phyloP scores from a whole-genome alignment of 345 rosid species.

The Lepidium africanum region DNA sequence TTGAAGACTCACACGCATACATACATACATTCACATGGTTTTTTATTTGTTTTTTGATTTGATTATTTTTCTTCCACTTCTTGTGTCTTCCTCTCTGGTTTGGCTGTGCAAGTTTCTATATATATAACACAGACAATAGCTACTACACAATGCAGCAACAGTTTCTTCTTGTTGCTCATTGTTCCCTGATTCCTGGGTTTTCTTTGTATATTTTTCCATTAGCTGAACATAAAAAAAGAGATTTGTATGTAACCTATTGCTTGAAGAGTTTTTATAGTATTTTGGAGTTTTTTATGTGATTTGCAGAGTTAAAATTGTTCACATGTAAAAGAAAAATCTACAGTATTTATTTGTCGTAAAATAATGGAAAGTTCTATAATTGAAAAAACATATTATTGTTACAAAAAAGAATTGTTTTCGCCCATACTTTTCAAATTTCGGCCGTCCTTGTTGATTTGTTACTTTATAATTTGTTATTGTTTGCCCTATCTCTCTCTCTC shows the following conservation, averaged over 20 bases:
- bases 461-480: not conserved
- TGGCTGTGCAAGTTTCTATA: conserved; percentile 17
- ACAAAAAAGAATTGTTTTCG: not conserved
- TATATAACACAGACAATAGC: conserved; percentile 17
- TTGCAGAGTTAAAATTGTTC: not conserved
- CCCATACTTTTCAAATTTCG: conserved; percentile 11
- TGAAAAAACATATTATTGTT: not conserved
- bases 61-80: conserved; percentile 23
- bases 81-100: conserved; percentile 9
- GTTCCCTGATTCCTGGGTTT: conserved; percentile 5
- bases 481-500: conserved; percentile 10
- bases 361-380: not conserved
- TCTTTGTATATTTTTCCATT: conserved; percentile 19
- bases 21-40: conserved; percentile 25
- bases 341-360: not conserved
- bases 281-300: not conserved
- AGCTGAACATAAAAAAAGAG: conserved; percentile 21
- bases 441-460: not conserved
- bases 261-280: not conserved
- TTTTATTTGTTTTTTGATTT: conserved; percentile 8
- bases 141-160: conserved; percentile 15
- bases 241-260: conserved; percentile 12
- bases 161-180: conserved; percentile 15
- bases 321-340: too few relatives aligned
- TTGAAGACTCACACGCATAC: conserved; percentile 32